Base-by-base conservation (phyloP, 768 basidiomycete genomes). In the Russula earlei region DNA sequence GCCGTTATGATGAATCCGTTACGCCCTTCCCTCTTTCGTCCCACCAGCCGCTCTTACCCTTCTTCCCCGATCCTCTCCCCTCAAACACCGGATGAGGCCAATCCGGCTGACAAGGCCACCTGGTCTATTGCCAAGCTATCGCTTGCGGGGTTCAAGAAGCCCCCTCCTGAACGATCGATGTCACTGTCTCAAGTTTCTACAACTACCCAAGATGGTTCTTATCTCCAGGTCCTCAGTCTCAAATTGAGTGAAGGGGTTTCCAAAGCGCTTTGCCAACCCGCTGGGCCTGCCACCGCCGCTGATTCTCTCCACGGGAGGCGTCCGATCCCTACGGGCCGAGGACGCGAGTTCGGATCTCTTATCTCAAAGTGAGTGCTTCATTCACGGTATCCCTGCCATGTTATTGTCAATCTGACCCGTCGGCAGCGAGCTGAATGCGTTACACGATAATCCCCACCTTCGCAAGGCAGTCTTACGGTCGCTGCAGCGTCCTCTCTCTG, bases 181-280 rank as follows among this genome's bases (percentile, higher is more conserved):
- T 62, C 71, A 5, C 60, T 69, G 15, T 65, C 73, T 4, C 61
- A 71, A 0, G 64, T 63, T 45, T 65, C 74, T 3, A 73, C 79
- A 8, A 76, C 83, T 31, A 70, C 84, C 29, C 87, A 87, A 62
- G 87, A 90, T 67, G 85, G 84, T 54, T 86, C 86, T 12, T 91
- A 89, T 69, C 74, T 90, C 51, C 84, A 89, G 66, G 79, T 82
- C 55, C 78, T 91, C 43, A 77, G 83, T 62, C 73, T 89, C 53
- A 88, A 85, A 66, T 73, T 91, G 43, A 88, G 84, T 64, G 89
- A 91, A 68, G 87, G 85, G 0, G 85, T 88, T 14, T 85, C 86
- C 52, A 87, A 79, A 69, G 83, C 87, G 3, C 73, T 91, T 48
- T 74, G 78, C 20, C 84, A 84, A 61, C 84, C 87, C 14, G 64